Evolutionary conservation across 2,329 filamentous ascomycete genomes (phyloP), one percentile per base, ranked within the genome.

Genomic region (Hymenoscyphus albidus): DNA sequence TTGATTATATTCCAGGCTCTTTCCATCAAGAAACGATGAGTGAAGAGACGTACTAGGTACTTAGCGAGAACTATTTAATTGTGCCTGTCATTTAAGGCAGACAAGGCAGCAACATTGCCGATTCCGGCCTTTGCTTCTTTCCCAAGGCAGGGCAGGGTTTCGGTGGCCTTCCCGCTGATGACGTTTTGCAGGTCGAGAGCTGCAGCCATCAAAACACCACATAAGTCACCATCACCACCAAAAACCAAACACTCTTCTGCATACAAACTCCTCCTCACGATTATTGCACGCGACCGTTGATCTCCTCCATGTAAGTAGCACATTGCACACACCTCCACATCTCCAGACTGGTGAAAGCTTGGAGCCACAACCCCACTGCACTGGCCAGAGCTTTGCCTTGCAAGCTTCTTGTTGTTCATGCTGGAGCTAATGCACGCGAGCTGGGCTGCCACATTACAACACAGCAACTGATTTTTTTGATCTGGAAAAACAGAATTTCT

Each of bases 401-500:
- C 35, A 35, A 35, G 35, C 35, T 35, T 35, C 35, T 35, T 7
- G 35, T 35, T 35, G 35, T 48, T n/a, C 44, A 48, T 10, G n/a
- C 44, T 51, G 7, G 44, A 51, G 44, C 44, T 51, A 51, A 22
- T 51, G 44, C 44, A 13, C n/a, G 44, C 44, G 44, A 51, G 44
- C 44, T 51, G 35, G 35, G 44, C 44, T 35, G 35, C 35, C 9
- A n/a, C 44, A 51, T n/a, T 10, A 51, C 44, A n/a, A 51, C 58
- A 64, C 65, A 67, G 42, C 62, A 54, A 68, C 70, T 72, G 62
- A 72, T 62, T 44, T 64, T 61, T 48, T 3, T 27, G 27, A 27
- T 27, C 27, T 27, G 27, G 27, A 22, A 68, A 65, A 38, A 73
- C 70, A 67, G 68, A 68, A 71, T 70, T 48, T 69, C 62, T 67